Evolutionary conservation across 2,329 filamentous ascomycete genomes (phyloP).

Genomic region (Coniochaeta sp.): DNA sequence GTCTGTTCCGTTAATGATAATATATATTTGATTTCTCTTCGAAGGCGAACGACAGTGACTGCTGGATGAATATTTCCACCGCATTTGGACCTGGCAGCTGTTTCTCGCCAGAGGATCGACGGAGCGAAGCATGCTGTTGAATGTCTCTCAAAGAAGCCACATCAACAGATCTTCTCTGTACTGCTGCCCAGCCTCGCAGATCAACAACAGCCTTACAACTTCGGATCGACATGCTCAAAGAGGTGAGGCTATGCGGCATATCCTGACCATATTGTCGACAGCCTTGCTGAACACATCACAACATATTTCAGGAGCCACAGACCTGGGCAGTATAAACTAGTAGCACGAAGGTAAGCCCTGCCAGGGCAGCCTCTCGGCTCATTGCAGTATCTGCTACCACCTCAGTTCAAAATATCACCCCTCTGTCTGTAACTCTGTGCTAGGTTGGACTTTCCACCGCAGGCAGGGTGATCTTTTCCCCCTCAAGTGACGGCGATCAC

Average conservation of each 20-base stretch:
- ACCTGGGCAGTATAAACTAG: background rate
- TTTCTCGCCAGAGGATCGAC: too few species aligned
- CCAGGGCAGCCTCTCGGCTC: background rate
- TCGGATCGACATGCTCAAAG: background rate
- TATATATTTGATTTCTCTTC: too few species aligned
- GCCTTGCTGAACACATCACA: background rate
- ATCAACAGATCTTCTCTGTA: too few species aligned
- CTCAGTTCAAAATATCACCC: background rate
- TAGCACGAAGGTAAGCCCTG: background rate
- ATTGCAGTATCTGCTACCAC: background rate
- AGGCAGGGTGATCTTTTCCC: background rate
- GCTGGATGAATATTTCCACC: too few species aligned
- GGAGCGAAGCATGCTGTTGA: too few species aligned
- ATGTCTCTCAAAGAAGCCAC: too few species aligned
- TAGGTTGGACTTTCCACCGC: background rate
- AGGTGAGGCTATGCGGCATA: background rate
- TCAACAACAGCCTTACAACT: background rate
- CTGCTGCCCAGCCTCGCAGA: background rate
- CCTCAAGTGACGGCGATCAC: background rate
- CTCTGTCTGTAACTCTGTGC: too few species aligned
- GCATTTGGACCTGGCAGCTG: too few species aligned
- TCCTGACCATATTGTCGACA: background rate
- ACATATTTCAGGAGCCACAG: background rate
- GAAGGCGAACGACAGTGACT: too few species aligned
- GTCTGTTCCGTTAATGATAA: too few species aligned